Conservation (phyloP, 2,329 filamentous ascomycete species). For the Beauveria asiatica region DNA sequence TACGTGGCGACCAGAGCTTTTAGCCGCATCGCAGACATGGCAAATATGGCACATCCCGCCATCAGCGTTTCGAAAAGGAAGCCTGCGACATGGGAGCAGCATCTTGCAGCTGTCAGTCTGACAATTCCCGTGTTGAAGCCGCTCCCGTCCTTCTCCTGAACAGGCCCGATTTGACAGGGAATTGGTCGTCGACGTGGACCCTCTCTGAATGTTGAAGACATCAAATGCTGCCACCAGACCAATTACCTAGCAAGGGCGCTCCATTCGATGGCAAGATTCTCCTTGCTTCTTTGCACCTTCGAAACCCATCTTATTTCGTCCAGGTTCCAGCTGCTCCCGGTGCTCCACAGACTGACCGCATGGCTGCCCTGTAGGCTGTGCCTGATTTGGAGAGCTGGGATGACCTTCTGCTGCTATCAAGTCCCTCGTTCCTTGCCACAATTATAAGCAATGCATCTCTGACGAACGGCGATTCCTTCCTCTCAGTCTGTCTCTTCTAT, state of each 20-base stretch:
- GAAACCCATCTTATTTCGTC: background rate
- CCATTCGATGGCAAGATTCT: background rate
- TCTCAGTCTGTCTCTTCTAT: background rate
- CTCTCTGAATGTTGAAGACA: background rate
- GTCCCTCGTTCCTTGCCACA: background rate
- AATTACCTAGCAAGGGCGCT: background rate
- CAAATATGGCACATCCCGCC: background rate
- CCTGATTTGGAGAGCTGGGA: background rate
- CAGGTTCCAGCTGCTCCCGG: background rate
- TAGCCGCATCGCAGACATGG: background rate
- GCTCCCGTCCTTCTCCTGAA: background rate
- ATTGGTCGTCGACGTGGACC: background rate
- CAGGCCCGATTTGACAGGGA: background rate
- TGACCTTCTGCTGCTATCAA: background rate
- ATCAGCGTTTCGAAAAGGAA: background rate
- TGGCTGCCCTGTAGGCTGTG: constrained; percentile 1
- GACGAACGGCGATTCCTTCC: background rate
- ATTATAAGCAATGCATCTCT: background rate
- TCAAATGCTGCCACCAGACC: constrained; percentile 2
- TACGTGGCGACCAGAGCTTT: background rate
- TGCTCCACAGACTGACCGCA: constrained; percentile 2
- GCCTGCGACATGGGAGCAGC: background rate
- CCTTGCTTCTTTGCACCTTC: background rate
- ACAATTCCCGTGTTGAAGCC: constrained; percentile 6
- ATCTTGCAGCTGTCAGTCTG: background rate